A percentile compares a stretch with the other conserved stretches of the same genome.
These are phyloP conservation scores for Candida mesenterica DNA, from an alignment of 1,139 yeast species.

Conservation along the genomic window DNA sequence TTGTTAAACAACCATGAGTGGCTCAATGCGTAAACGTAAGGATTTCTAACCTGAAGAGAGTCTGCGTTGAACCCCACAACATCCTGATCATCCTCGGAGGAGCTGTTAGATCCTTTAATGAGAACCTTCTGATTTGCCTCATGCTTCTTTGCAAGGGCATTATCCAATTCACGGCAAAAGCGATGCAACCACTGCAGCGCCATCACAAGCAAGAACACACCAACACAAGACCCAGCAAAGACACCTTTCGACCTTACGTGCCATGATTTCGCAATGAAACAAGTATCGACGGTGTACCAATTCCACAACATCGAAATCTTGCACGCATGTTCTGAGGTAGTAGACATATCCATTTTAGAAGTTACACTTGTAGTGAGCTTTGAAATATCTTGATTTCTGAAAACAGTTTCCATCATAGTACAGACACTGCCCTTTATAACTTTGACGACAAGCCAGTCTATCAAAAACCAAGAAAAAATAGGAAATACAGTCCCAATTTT, in stretches of 20 bases:
- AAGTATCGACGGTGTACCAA: constrained; percentile 55
- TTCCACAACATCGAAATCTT: constrained; percentile 44
- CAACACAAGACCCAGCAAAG: constrained; percentile 72
- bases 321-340: constrained; percentile 17
- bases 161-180: constrained; percentile 54
- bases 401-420: too few relatives aligned
- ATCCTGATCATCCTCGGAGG: neutral
- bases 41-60: constrained; percentile 8
- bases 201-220: constrained; percentile 56
- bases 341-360: constrained; percentile 9
- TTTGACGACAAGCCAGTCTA: too few relatives aligned
- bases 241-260: constrained; percentile 56
- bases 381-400: too few relatives aligned
- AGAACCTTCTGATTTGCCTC: neutral
- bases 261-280: constrained; percentile 66
- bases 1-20: constrained; percentile 39
- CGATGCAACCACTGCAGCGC: constrained; percentile 59
- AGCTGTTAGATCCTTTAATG: constrained; percentile 1
- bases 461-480: too few relatives aligned
- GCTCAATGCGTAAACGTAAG: constrained; percentile 27
- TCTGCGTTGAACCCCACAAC: neutral
- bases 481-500: too few relatives aligned
- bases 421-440: too few relatives aligned
- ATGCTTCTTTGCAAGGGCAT: constrained; percentile 27
- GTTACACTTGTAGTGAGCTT: too few relatives aligned